A percentile compares a stretch with the other conserved stretches of the same genome.
phyloP scores from a whole-genome alignment of 495 filamentous ascomycete genomes.

The Trichoderma erinaceum region DNA sequence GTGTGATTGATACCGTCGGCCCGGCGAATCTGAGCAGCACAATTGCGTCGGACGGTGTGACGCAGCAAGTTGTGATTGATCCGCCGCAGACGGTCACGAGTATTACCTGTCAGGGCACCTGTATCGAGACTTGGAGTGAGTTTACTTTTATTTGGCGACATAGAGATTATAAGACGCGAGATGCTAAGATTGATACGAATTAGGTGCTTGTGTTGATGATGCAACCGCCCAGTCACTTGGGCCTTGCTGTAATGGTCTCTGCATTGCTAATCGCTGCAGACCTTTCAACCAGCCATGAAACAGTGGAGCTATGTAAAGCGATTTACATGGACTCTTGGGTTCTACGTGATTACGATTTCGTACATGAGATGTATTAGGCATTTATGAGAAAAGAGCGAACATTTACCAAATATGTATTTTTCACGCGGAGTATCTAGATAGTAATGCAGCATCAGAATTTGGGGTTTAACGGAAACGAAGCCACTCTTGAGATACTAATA shows the following conservation, averaged over 20 bases:
- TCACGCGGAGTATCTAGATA: too few species aligned
- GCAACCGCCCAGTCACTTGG: neutral
- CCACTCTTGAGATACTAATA: too few species aligned
- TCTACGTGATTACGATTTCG: neutral
- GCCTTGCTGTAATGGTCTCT: constrained; percentile 12
- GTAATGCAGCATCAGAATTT: too few species aligned
- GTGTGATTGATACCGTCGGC: neutral
- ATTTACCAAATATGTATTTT: too few species aligned
- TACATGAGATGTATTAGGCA: too few species aligned
- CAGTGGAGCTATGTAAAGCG: neutral
- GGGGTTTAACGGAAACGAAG: too few species aligned
- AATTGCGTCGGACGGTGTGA: neutral
- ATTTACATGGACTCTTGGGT: neutral
- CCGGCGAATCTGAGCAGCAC: constrained; percentile 8
- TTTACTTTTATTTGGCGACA: neutral
- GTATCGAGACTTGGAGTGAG: constrained; percentile 7
- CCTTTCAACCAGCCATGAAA: neutral
- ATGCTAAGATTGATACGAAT: too few species aligned
- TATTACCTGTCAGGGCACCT: constrained; percentile 14
- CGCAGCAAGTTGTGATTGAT: constrained; percentile 12
- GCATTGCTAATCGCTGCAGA: neutral
- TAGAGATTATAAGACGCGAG: too few species aligned
- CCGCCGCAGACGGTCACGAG: constrained; percentile 1
- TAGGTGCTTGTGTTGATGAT: neutral
- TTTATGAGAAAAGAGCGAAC: too few species aligned